Evolutionary conservation across 2,329 filamentous ascomycete genomes (phyloP).

Genomic region (Cordyceps sp.): DNA sequence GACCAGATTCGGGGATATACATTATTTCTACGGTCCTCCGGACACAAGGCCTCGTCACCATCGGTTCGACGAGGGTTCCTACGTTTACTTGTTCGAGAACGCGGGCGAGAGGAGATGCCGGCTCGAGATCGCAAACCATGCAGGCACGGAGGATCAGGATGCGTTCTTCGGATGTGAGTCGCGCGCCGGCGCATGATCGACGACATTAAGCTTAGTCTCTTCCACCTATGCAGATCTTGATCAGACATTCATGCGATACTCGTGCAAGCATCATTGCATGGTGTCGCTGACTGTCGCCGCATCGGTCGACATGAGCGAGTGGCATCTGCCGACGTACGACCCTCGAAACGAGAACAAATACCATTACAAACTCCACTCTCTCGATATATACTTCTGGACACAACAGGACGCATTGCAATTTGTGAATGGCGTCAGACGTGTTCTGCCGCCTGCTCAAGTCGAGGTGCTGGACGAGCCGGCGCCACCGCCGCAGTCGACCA

Average conservation of each 20-base stretch:
- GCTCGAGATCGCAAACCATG: constrained; percentile 60
- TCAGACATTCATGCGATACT: constrained; percentile 47
- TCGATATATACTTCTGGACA: constrained; percentile 72
- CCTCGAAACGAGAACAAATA: constrained; percentile 60
- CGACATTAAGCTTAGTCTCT: not conserved
- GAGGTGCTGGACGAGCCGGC: constrained; percentile 49
- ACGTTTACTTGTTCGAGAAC: constrained; percentile 68
- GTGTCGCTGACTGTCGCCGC: constrained; percentile 50
- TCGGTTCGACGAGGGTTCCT: constrained; percentile 65
- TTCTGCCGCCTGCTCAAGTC: constrained; percentile 44
- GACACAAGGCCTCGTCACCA: constrained; percentile 55
- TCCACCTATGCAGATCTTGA: constrained; percentile 39
- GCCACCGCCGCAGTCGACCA: constrained; percentile 26
- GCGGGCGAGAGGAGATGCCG: constrained; percentile 48
- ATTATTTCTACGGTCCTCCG: constrained; percentile 63
- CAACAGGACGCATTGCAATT: constrained; percentile 55
- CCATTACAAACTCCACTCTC: constrained; percentile 58
- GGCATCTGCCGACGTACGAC: constrained; percentile 62
- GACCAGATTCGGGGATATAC: constrained; percentile 58
- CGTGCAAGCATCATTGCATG: constrained; percentile 56
- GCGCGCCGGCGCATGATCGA: not conserved
- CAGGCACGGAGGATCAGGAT: constrained; percentile 61
- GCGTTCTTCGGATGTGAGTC: constrained; percentile 61
- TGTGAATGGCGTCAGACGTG: constrained; percentile 47
- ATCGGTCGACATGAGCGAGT: constrained; percentile 38